These are phyloP conservation scores for Kwoniella heveanensis DNA, from an alignment of 768 basidiomycete species.

Conservation along the genomic window DNA sequence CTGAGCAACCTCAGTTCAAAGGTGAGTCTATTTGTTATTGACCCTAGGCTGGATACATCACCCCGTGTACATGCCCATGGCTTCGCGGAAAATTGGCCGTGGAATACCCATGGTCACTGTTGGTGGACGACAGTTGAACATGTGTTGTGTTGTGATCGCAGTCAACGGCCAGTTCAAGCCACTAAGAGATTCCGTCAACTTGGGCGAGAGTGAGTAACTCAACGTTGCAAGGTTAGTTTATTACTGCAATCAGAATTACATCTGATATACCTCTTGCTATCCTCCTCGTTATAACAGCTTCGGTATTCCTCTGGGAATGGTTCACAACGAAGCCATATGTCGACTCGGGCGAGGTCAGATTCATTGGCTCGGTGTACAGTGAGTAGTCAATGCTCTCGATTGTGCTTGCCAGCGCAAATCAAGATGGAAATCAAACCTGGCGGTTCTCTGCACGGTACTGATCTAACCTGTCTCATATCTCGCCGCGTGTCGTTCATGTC, in stretches of 20 bases:
- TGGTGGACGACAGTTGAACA: no score
- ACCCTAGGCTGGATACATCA: no score
- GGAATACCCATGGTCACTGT: no score
- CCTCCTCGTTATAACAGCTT: slow-evolving; percentile 22
- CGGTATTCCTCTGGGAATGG: slow-evolving; percentile 54
- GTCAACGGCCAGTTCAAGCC: slow-evolving; percentile 57
- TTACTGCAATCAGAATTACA: not conserved
- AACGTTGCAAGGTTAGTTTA: not conserved
- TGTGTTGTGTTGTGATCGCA: slow-evolving; percentile 17
- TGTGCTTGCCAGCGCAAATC: no score
- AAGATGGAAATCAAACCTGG: no score
- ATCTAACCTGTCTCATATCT: not conserved
- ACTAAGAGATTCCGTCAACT: slow-evolving; percentile 82
- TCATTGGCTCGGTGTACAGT: slow-evolving; percentile 65
- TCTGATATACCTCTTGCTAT: slow-evolving; percentile 1
- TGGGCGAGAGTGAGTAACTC: slow-evolving; percentile 66
- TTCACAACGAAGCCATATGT: slow-evolving; percentile 81
- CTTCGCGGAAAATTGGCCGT: no score
- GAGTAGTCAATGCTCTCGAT: slow-evolving; percentile 6
- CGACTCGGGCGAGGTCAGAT: slow-evolving; percentile 76
- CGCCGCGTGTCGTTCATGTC: no score
- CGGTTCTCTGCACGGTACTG: no score
- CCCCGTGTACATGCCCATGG: no score
- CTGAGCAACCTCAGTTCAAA: slow-evolving; percentile 63
- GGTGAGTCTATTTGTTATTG: slow-evolving; percentile 58